These are phyloP conservation scores for Fistulifera pelliculosa DNA, from an alignment of 108 stramenopile species.

Conservation along the genomic window DNA sequence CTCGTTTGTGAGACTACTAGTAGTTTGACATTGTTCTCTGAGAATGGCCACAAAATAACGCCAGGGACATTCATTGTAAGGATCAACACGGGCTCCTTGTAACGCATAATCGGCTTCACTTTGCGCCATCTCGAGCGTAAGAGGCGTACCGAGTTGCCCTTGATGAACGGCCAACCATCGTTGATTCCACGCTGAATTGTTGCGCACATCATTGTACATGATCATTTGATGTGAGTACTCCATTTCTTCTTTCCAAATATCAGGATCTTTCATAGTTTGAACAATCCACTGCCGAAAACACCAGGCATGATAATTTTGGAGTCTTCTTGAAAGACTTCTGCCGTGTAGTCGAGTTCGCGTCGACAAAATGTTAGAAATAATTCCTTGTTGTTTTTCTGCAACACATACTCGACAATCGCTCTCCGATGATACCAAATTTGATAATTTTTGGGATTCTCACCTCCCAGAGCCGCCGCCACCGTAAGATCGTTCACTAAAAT, in stretches of 20 bases:
- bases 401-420: slow-evolving; percentile 63
- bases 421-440: slow-evolving; percentile 98
- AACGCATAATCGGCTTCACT: slow-evolving; percentile 51
- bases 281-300: slow-evolving; percentile 90
- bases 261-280: slow-evolving; percentile 35
- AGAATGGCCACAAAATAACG: slow-evolving; percentile 66
- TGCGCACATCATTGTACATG: slow-evolving; percentile 77
- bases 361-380: slow-evolving; percentile 22
- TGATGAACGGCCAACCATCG: slow-evolving; percentile 88
- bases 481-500: slow-evolving; percentile 49
- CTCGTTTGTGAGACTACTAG: not conserved
- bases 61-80: slow-evolving; percentile 83
- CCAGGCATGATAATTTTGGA: slow-evolving; percentile 99
- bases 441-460: slow-evolving; percentile 97
- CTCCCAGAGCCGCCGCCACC: slow-evolving; percentile 71
- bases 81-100: slow-evolving; percentile 47
- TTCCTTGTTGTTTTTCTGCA: slow-evolving; percentile 4
- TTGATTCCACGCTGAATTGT: slow-evolving; percentile 99
- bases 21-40: slow-evolving; percentile 51
- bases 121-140: slow-evolving; percentile 29
- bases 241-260: slow-evolving; percentile 68
- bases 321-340: slow-evolving; percentile 72
- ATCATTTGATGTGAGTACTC: slow-evolving; percentile 43
- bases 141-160: slow-evolving; percentile 18
- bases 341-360: slow-evolving; percentile 81